Evolutionary conservation across 768 basidiomycete species (phyloP).

Genomic region (Podaxis sp.): DNA sequence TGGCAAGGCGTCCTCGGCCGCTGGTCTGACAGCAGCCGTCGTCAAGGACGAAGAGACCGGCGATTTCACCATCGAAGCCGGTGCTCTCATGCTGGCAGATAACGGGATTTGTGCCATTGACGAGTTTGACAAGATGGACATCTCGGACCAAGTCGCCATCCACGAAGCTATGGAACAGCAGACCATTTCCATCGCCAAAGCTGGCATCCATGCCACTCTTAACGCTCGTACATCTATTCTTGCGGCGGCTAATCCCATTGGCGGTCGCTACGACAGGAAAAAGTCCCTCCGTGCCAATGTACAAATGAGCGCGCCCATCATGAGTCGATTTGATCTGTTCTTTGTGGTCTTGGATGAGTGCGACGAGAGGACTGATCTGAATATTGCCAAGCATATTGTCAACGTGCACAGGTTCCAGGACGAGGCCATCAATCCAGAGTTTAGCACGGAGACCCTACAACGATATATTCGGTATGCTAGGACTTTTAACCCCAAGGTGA

Average conservation of each 20-base stretch:
- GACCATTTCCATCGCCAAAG: constrained; percentile 98
- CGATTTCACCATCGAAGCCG: constrained; percentile 99
- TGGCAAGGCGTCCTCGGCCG: constrained; percentile 98
- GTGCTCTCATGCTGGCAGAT: constrained; percentile 98
- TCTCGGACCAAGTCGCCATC: constrained; percentile 96
- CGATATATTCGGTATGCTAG: constrained; percentile 95
- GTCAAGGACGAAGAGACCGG: constrained; percentile 99
- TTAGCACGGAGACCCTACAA: constrained; percentile 94
- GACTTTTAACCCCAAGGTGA: constrained; percentile 95
- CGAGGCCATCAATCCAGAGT: constrained; percentile 93
- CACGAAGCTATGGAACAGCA: constrained; percentile 99
- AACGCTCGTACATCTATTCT: constrained; percentile 97
- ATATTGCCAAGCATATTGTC: constrained; percentile 95
- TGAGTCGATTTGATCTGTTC: constrained; percentile 98
- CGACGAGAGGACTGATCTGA: constrained; percentile 86
- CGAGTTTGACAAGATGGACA: constrained; percentile 99
- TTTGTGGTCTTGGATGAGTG: constrained; percentile 98
- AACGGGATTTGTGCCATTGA: constrained; percentile 99
- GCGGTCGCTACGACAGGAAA: constrained; percentile 95
- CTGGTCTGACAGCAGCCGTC: constrained; percentile 97
- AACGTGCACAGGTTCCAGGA: constrained; percentile 96
- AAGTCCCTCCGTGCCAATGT: constrained; percentile 88
- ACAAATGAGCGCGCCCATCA: constrained; percentile 97
- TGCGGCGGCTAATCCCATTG: constrained; percentile 97
- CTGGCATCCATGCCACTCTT: constrained; percentile 96